Evolutionary conservation across 495 filamentous ascomycete genomes (phyloP).

Genomic region (Aspergillus funiculosus): DNA sequence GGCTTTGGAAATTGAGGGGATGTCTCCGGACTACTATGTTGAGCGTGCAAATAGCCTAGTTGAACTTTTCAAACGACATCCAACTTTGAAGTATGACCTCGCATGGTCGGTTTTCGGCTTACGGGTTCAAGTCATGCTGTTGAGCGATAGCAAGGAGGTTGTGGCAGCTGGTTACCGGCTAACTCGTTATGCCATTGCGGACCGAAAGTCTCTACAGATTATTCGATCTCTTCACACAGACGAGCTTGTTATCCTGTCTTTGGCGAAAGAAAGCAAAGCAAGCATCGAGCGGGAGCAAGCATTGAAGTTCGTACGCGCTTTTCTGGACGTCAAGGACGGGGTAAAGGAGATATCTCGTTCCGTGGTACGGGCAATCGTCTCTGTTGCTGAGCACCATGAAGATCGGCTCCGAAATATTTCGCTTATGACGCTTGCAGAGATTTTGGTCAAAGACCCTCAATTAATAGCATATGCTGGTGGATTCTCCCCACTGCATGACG

Average conservation of each 20-base stretch:
- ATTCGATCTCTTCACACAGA: slow-evolving; percentile 87
- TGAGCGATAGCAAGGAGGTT: slow-evolving; percentile 92
- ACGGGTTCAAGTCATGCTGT: slow-evolving; percentile 87
- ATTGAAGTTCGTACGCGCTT: slow-evolving; percentile 90
- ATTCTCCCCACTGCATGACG: slow-evolving; percentile 73
- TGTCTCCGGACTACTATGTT: slow-evolving; percentile 92
- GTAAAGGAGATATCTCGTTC: slow-evolving; percentile 80
- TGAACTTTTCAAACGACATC: slow-evolving; percentile 86
- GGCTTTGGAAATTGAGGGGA: slow-evolving; percentile 76
- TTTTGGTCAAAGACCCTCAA: slow-evolving; percentile 76
- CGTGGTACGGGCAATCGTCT: slow-evolving; percentile 79
- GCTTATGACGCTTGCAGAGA: slow-evolving; percentile 85
- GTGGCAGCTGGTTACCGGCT: slow-evolving; percentile 91
- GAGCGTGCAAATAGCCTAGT: slow-evolving; percentile 84
- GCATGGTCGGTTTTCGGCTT: slow-evolving; percentile 91
- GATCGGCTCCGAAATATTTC: slow-evolving; percentile 86
- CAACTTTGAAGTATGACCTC: slow-evolving; percentile 90
- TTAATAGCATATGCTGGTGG: slow-evolving; percentile 76
- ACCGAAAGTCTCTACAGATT: slow-evolving; percentile 78
- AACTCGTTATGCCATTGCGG: slow-evolving; percentile 89
- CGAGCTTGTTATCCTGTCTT: slow-evolving; percentile 80
- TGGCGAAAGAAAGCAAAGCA: slow-evolving; percentile 91
- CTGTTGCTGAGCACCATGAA: slow-evolving; percentile 81
- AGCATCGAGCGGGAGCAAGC: slow-evolving; percentile 96
- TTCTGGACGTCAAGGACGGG: slow-evolving; percentile 92